phyloP scores from a whole-genome alignment of 169 alveolate genomes.

The Perkinsus chesapeaki region DNA sequence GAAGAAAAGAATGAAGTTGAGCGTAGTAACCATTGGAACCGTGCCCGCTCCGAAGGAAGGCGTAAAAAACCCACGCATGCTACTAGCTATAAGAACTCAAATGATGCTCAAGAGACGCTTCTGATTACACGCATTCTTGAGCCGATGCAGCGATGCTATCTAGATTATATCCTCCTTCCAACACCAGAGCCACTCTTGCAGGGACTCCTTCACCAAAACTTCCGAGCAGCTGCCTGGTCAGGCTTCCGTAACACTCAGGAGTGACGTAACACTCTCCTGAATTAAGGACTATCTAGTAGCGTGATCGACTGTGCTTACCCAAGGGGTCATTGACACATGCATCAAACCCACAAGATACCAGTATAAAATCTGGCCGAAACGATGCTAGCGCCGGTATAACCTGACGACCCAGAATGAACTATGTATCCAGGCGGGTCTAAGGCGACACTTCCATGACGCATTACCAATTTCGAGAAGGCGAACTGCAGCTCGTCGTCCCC shows the following conservation, averaged over 20 bases:
- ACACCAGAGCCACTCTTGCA: slow-evolving; percentile 78
- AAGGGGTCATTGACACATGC: slow-evolving; percentile 67
- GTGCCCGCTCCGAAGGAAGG: too few relatives aligned
- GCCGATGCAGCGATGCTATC: slow-evolving; percentile 36
- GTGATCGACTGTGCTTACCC: slow-evolving; percentile 31
- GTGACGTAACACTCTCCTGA: slow-evolving; percentile 43
- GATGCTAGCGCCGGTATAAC: slow-evolving; percentile 72
- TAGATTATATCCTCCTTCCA: slow-evolving; percentile 86
- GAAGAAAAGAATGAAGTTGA: too few relatives aligned
- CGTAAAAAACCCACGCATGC: too few relatives aligned
- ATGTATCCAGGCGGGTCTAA: slow-evolving; percentile 23
- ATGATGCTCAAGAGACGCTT: neutral
- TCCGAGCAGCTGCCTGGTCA: slow-evolving; percentile 66
- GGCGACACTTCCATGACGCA: slow-evolving; percentile 24
- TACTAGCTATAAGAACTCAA: too few relatives aligned
- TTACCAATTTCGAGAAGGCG: neutral
- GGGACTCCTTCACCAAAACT: slow-evolving; percentile 72
- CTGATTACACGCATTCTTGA: slow-evolving; percentile 33
- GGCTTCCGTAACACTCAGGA: slow-evolving; percentile 79
- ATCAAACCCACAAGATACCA: slow-evolving; percentile 87
- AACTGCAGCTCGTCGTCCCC: neutral
- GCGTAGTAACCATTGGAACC: too few relatives aligned
- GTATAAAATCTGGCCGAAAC: slow-evolving; percentile 86
- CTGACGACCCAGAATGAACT: slow-evolving; percentile 31
- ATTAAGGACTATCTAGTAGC: slow-evolving; percentile 11